Evolutionary conservation across 495 filamentous ascomycete genomes (phyloP), one percentile per base, ranked within the genome.

Genomic region (Penicillium silybi): DNA sequence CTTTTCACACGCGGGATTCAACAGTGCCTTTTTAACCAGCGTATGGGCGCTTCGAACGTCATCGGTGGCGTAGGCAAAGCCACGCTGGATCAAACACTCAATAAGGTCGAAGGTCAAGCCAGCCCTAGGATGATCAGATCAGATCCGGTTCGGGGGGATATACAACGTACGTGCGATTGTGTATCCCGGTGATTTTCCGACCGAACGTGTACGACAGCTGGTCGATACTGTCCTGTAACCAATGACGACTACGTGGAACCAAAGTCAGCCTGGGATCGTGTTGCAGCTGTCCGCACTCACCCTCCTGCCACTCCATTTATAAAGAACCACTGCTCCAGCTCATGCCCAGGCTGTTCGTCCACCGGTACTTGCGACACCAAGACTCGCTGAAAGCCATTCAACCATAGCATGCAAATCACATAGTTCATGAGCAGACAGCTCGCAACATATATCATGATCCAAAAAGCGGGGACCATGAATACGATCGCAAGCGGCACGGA

Each of bases 31-130:
- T 47, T 71, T 70, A 26, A 66, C 27, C 0, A 65, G 50, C 3
- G 48, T 49, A 44, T 74, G 69, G 6, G 72, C 71, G 18, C 53
- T 52, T 1, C 90, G 80, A 37, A 88, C 76, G 58, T 90, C 88
- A 19, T 69, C 66, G 0, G 89, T 93, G 0, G 82, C 80, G 58
- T 90, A 92, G 46, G 70, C 75, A 53, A 91, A 86, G 64, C 84
- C 82, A 8, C 90, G 80, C 59, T 96, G 87, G 53, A 91, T 75
- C 6, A 93, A 66, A 56, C 86, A 91, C 63, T 92, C 82, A 38
- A 90, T 66, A 8, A 92, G 67, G 54, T 95, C 89, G 47, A 88
- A 88, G 15, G 89, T 58, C 40, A 90, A 72, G 3, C 89, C 89
- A 16, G 53, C 29, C 18, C 69, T 74, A 26, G 10, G 4, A 18